Evolutionary conservation across 345 rosid species (phyloP).

Genomic region (Eucalyptus pumila): DNA sequence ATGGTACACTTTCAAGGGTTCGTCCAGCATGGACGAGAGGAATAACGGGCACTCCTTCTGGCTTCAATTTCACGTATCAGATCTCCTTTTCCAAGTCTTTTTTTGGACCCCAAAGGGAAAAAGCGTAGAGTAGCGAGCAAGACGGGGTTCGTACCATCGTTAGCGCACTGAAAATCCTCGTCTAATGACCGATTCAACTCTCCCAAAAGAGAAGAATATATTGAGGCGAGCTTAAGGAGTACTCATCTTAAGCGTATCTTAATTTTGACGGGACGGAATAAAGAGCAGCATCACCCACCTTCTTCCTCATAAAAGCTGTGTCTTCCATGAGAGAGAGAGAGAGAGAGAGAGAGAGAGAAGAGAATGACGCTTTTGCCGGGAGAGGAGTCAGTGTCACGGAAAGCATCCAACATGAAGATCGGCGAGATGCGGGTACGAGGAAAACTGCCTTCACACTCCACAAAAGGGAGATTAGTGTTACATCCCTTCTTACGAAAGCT

Average conservation of each 20-base stretch:
- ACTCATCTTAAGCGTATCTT: background rate
- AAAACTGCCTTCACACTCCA: background rate
- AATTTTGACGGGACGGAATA: background rate
- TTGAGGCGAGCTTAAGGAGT: background rate
- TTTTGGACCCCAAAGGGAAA: background rate
- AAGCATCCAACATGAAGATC: background rate
- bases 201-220: background rate
- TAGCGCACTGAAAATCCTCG: background rate
- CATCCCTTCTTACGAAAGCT: background rate
- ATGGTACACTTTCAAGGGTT: background rate
- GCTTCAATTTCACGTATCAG: background rate
- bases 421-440: background rate
- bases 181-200: background rate
- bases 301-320: background rate
- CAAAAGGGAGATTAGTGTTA: background rate
- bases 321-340: background rate
- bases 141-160: background rate
- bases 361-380: background rate
- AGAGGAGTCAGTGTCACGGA: background rate
- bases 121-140: background rate
- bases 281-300: background rate
- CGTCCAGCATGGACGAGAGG: background rate
- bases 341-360: background rate
- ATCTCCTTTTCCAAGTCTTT: background rate
- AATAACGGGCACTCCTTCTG: background rate